phyloP scores from a whole-genome alignment of 2,329 filamentous ascomycete genomes.

The Gremmenia infestans region DNA sequence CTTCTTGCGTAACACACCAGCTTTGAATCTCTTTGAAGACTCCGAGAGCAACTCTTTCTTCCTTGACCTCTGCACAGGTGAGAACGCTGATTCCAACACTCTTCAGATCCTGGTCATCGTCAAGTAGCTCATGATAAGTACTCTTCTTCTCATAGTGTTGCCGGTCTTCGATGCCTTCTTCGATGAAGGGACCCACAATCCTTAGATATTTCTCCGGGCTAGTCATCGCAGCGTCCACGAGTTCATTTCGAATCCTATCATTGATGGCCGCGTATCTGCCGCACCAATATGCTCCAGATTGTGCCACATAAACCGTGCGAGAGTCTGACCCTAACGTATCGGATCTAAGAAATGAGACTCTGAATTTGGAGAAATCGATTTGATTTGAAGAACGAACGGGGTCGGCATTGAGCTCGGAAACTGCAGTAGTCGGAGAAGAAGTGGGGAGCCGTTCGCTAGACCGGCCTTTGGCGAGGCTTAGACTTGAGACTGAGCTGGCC shows the following conservation, averaged over 20 bases:
- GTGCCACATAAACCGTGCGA: neutral
- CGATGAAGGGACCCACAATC: neutral
- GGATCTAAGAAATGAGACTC: neutral
- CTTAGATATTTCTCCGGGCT: neutral
- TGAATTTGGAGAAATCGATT: neutral
- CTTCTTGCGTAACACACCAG: neutral
- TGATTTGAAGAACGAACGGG: neutral
- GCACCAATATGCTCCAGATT: neutral
- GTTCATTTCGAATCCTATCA: neutral
- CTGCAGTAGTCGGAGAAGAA: neutral
- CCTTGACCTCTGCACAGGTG: neutral
- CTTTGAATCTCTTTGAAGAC: neutral
- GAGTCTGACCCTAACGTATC: neutral
- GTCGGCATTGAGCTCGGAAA: neutral
- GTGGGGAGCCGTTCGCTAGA: neutral
- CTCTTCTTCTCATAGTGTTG: neutral
- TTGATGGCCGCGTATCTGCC: neutral
- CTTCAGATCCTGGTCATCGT: neutral
- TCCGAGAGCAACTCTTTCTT: neutral
- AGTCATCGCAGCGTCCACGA: neutral
- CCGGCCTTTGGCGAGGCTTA: neutral
- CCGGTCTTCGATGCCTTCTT: neutral
- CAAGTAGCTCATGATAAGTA: neutral
- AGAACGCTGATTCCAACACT: neutral
- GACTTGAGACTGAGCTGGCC: neutral